Evolutionary conservation across 2,329 filamentous ascomycete genomes (phyloP).

Genomic region (Sporothrix luriei): DNA sequence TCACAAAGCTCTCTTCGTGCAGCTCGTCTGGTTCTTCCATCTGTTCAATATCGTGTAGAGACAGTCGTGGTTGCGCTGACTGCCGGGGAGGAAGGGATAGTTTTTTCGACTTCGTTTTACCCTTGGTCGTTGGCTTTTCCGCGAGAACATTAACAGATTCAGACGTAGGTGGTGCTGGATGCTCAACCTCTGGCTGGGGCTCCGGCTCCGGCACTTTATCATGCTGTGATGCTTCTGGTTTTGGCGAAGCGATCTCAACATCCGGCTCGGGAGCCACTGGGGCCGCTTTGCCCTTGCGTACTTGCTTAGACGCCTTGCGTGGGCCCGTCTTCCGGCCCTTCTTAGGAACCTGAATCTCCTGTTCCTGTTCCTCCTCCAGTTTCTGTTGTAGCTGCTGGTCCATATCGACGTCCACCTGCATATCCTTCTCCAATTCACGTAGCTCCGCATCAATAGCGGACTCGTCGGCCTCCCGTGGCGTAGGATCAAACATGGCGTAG

Average conservation of each 20-base stretch:
- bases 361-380: conserved; percentile 31
- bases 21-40: conserved; percentile 30
- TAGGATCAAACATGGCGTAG: conserved; percentile 58
- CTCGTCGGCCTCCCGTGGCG: conserved; percentile 51
- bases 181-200: conserved; percentile 23
- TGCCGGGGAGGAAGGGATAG: background rate
- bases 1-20: conserved; percentile 39
- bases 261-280: conserved; percentile 33
- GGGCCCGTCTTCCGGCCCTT: conserved; percentile 58
- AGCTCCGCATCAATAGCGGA: conserved; percentile 56
- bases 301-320: conserved; percentile 57
- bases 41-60: background rate
- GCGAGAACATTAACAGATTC: background rate
- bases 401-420: conserved; percentile 42
- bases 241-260: conserved; percentile 28
- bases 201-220: conserved; percentile 31
- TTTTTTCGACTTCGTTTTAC: conserved; percentile 21
- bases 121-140: conserved; percentile 28
- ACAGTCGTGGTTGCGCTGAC: conserved; percentile 8
- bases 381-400: conserved; percentile 39
- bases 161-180: conserved; percentile 9
- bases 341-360: conserved; percentile 53
- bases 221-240: conserved; percentile 27
- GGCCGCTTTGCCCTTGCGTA: conserved; percentile 50
- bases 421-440: conserved; percentile 53